Evolutionary conservation across 2,329 filamentous ascomycete species (phyloP).

Genomic region (Bipolaris sorokiniana): DNA sequence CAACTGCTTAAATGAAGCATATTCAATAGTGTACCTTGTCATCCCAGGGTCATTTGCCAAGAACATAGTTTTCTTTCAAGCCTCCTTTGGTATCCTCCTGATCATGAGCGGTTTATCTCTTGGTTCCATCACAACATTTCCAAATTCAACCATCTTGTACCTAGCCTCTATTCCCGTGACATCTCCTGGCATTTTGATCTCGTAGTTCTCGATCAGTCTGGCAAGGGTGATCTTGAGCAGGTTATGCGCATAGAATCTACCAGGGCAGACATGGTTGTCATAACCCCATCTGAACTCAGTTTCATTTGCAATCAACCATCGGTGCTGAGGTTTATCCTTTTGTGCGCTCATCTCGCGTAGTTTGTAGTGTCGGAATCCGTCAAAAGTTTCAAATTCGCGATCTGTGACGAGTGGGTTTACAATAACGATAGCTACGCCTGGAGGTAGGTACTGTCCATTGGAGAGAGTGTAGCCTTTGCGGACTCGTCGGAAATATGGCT

Average conservation of each 20-base stretch:
- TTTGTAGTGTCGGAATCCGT: slow-evolving; percentile 41
- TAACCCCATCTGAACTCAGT: slow-evolving; percentile 36
- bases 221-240: slow-evolving; percentile 44
- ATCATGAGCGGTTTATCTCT: neutral
- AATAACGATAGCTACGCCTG: slow-evolving; percentile 36
- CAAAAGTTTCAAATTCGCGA: slow-evolving; percentile 37
- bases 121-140: slow-evolving; percentile 1
- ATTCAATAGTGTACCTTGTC: neutral
- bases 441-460: slow-evolving; percentile 57
- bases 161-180: slow-evolving; percentile 1
- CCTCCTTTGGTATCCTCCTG: neutral
- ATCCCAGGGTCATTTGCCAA: neutral
- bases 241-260: slow-evolving; percentile 40
- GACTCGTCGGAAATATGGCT: slow-evolving; percentile 59
- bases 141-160: neutral
- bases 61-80: neutral
- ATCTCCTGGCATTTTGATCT: slow-evolving; percentile 31
- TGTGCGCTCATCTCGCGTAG: slow-evolving; percentile 29
- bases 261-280: slow-evolving; percentile 40
- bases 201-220: slow-evolving; percentile 33
- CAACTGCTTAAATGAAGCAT: neutral
- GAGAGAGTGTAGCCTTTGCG: slow-evolving; percentile 59
- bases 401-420: slow-evolving; percentile 38
- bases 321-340: slow-evolving; percentile 34
- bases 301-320: slow-evolving; percentile 36